Base-by-base conservation (phyloP, 2,329 filamentous ascomycete genomes). In the Pseudocercospora fijiensis region DNA sequence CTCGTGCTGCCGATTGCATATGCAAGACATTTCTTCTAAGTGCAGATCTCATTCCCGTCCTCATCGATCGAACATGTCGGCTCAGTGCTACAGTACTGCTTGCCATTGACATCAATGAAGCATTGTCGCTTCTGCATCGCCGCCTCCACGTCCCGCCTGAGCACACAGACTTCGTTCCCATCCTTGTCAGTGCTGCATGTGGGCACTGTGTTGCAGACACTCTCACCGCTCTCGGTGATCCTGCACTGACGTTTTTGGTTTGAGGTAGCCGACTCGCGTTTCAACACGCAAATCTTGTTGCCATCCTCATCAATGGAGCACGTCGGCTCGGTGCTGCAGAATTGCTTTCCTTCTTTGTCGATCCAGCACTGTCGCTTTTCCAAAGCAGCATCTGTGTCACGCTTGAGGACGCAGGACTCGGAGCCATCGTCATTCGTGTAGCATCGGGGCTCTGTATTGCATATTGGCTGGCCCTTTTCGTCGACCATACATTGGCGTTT, bases 401-500 rank as follows among this genome's bases (percentile, higher is more conserved):
- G 58, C 47, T 59, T 65, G 4, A 47, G 11, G 2, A 59, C 55
- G 47, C 63, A 65, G 18, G 41, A 56, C 16, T 33, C 41, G 8
- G 18, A 49, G 18, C 55, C 63, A 30, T 65, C 63, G 9, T 53
- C 47, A 45, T 58, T 28, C 18, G 52, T 57, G 43, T 45, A 41
- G 33, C 63, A 65, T 16, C 33, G 51, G 5, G 63, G 63, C 16
- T 33, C 47, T 26, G 61, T 60, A 24, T 43, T 65, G 49, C 63
- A 65, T 45, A 41, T 45, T 37, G 61, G 58, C 20, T 52, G 43
- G 51, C 62, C 62, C 16, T 45, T 27, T n/a, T 64, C 53, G 24
- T 61, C 58, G 52, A 64, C 52, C 20, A 33, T 41, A 30, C 62
- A 64, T 53, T 64, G 62, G 27, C 62, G 37, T 26, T 64, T 64